Conservation (phyloP, 2,329 filamentous ascomycete species). For the Onygena corvina region DNA sequence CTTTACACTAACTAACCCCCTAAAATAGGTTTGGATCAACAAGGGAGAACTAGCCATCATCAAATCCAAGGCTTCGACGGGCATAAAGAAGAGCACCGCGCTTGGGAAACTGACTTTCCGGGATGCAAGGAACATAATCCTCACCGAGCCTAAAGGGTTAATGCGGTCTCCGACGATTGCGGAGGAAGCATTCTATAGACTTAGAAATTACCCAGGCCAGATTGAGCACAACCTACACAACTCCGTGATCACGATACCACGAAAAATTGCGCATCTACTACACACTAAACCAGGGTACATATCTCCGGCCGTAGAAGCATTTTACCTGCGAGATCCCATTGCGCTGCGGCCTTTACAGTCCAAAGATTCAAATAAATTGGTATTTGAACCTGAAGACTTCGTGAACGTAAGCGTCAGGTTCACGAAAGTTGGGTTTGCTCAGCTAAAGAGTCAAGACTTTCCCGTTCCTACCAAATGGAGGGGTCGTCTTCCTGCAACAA, state of each 20-base stretch:
- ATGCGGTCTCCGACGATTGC: slow-evolving; percentile 65
- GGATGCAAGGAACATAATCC: slow-evolving; percentile 53
- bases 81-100: slow-evolving; percentile 24
- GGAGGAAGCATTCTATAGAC: slow-evolving; percentile 78
- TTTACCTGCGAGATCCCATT: slow-evolving; percentile 79
- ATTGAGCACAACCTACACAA: slow-evolving; percentile 66
- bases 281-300: slow-evolving; percentile 64
- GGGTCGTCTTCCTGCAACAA: slow-evolving; percentile 30
- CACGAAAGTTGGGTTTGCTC: slow-evolving; percentile 80
- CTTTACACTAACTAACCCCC: background rate
- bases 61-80: slow-evolving; percentile 35
- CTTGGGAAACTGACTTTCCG: slow-evolving; percentile 45
- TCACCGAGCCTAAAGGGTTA: slow-evolving; percentile 44
- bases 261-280: slow-evolving; percentile 68
- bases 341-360: slow-evolving; percentile 56
- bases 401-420: slow-evolving; percentile 70
- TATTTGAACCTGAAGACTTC: slow-evolving; percentile 66
- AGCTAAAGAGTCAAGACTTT: slow-evolving; percentile 78
- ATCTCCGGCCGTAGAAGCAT: slow-evolving; percentile 74
- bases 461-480: slow-evolving; percentile 48
- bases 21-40: slow-evolving; percentile 66
- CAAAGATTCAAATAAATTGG: slow-evolving; percentile 41
- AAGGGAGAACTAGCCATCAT: slow-evolving; percentile 64
- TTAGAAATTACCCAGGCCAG: slow-evolving; percentile 69
- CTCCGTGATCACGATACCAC: slow-evolving; percentile 60